Evolutionary conservation across 2,329 filamentous ascomycete species (phyloP).

Genomic region (Tolypocladium ophioglossoides): DNA sequence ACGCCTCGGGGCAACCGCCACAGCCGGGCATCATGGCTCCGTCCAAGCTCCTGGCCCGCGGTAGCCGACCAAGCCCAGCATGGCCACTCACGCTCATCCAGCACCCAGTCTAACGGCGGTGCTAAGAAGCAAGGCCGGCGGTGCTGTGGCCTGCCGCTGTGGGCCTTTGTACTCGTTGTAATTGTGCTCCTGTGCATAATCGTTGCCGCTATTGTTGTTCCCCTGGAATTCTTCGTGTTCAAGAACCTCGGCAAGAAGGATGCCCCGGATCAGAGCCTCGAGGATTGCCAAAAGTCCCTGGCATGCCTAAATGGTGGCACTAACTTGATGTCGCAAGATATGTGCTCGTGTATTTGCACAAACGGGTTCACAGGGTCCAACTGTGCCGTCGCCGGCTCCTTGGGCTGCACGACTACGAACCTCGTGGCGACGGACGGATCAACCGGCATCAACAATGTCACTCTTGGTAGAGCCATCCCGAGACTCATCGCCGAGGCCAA

Average conservation of each 20-base stretch:
- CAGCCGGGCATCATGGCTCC: slow-evolving; percentile 36
- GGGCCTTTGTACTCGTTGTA: slow-evolving; percentile 58
- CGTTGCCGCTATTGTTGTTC: slow-evolving; percentile 73
- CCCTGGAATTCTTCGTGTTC: slow-evolving; percentile 54
- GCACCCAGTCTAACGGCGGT: slow-evolving; percentile 10
- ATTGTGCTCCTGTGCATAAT: slow-evolving; percentile 62
- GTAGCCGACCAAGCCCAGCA: slow-evolving; percentile 15
- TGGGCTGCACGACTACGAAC: slow-evolving; percentile 43
- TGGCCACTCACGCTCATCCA: slow-evolving; percentile 4
- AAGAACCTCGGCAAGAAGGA: slow-evolving; percentile 30
- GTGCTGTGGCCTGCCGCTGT: slow-evolving; percentile 77
- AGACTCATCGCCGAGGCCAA: slow-evolving; percentile 56
- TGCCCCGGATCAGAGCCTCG: slow-evolving; percentile 25
- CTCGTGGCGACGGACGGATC: slow-evolving; percentile 28
- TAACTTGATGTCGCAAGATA: slow-evolving; percentile 54
- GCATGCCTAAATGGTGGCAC: slow-evolving; percentile 73
- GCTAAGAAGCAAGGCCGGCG: slow-evolving; percentile 36
- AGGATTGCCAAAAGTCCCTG: slow-evolving; percentile 49
- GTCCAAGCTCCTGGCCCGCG: slow-evolving; percentile 38
- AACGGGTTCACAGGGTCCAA: slow-evolving; percentile 67
- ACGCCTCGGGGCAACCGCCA: slow-evolving; percentile 27
- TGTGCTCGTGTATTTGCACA: slow-evolving; percentile 79
- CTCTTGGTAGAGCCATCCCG: slow-evolving; percentile 69
- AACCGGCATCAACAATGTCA: slow-evolving; percentile 51
- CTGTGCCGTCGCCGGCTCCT: slow-evolving; percentile 34